A percentile compares a stretch with the other conserved stretches of the same genome.
Evolutionary conservation across 1,139 yeast species (phyloP).

Genomic region (Zygosaccharomyces sapae): DNA sequence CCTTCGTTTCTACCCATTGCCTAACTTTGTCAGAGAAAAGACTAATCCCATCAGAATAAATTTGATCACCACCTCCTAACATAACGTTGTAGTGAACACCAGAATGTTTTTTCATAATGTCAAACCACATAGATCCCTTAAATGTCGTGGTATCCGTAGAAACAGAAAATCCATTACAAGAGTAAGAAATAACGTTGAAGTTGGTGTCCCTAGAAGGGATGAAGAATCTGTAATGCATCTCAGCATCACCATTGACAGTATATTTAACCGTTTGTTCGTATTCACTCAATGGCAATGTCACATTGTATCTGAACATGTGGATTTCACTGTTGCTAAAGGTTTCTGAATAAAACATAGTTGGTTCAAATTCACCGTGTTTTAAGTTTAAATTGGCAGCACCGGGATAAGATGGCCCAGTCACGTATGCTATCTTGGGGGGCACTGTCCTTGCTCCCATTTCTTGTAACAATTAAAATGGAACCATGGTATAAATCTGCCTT

Average conservation of each 20-base stretch:
- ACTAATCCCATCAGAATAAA: conserved; percentile 81
- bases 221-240: conserved; percentile 40
- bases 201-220: conserved; percentile 27
- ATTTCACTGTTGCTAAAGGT: conserved; percentile 37
- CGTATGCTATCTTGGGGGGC: conserved; percentile 30
- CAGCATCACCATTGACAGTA: conserved; percentile 45
- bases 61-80: conserved; percentile 97
- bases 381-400: conserved; percentile 17
- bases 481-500: conserved; percentile 55
- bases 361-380: conserved; percentile 45
- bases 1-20: conserved; percentile 59
- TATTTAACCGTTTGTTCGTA: conserved; percentile 62
- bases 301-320: conserved; percentile 59
- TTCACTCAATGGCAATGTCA: conserved; percentile 45
- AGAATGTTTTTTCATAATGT: conserved; percentile 65
- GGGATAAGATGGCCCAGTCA: conserved; percentile 28
- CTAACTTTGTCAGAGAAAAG: conserved; percentile 50
- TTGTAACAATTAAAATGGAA: conserved; percentile 45
- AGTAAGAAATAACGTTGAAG: conserved; percentile 72
- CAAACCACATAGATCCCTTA: conserved; percentile 79
- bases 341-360: conserved; percentile 44
- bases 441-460: conserved; percentile 16
- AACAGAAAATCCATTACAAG: conserved; percentile 91
- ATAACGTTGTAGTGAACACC: conserved; percentile 77
- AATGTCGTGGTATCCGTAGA: conserved; percentile 62